phyloP scores from a whole-genome alignment of 78 protist genomes.

The Blattamonas nauphoetae region DNA sequence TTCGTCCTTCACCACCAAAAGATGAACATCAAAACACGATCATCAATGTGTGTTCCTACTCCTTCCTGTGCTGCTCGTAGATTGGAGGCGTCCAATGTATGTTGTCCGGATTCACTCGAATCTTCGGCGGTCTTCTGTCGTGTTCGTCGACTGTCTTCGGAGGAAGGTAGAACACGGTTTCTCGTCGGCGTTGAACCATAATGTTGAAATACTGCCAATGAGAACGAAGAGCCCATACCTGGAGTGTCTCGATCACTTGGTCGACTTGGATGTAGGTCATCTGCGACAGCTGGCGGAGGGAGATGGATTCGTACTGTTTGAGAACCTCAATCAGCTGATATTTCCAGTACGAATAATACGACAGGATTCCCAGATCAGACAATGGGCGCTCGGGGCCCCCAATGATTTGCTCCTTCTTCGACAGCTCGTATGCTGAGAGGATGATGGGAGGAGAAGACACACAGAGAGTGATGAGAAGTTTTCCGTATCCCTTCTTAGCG shows the following conservation, averaged over 20 bases:
- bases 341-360: background rate
- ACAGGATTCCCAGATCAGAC: constrained; percentile 20
- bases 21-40: no score
- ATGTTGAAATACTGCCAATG: no score
- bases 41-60: no score
- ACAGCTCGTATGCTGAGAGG: background rate
- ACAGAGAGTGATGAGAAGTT: background rate
- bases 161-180: no score
- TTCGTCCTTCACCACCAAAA: no score
- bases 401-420: background rate
- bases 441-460: background rate
- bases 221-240: background rate
- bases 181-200: no score
- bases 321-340: background rate
- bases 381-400: constrained; percentile 13
- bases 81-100: no score
- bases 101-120: no score
- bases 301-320: background rate
- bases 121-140: no score
- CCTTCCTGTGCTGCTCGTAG: no score
- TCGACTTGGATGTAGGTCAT: background rate
- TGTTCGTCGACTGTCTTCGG: no score
- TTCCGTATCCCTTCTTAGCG: constrained; percentile 18
- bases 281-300: background rate
- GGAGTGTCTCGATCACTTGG: background rate